phyloP scores from a whole-genome alignment of 1,284 basidiomycete species.

The Pseudozyma hubeiensis region DNA sequence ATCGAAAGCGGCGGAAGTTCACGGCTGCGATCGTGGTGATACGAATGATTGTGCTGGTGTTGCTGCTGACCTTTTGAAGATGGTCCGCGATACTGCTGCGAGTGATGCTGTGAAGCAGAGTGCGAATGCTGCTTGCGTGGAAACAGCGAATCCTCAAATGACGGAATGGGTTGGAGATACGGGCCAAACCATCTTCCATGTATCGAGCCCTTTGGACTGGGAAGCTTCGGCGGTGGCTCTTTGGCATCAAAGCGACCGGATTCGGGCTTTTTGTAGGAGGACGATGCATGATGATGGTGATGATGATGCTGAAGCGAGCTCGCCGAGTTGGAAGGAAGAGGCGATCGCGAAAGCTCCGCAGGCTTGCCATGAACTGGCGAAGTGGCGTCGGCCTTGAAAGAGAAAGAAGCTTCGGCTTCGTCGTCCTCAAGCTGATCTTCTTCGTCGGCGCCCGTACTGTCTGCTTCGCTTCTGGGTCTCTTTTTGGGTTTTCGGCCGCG shows the following conservation, averaged over 20 bases:
- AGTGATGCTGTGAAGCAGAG: slow-evolving; percentile 3
- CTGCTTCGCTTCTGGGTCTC: slow-evolving; percentile 32
- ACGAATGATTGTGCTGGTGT: slow-evolving; percentile 9
- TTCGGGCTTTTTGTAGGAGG: slow-evolving; percentile 19
- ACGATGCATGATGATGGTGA: slow-evolving; percentile 6
- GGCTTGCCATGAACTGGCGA: slow-evolving; percentile 23
- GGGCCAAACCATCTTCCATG: slow-evolving; percentile 51
- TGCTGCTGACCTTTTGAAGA: slow-evolving; percentile 1
- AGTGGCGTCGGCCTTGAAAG: slow-evolving; percentile 5
- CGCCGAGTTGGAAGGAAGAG: slow-evolving; percentile 15
- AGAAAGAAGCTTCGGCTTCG: slow-evolving; percentile 10
- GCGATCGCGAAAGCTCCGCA: slow-evolving; percentile 19
- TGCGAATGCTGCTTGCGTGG: slow-evolving; percentile 22
- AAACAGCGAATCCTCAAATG: slow-evolving; percentile 33
- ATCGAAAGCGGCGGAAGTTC: slow-evolving; percentile 32
- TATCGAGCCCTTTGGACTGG: slow-evolving; percentile 39
- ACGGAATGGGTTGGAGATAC: slow-evolving; percentile 38
- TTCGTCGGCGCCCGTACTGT: slow-evolving; percentile 35
- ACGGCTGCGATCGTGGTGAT: slow-evolving; percentile 29
- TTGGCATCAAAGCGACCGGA: slow-evolving; percentile 12
- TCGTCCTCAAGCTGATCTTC: slow-evolving; percentile 47
- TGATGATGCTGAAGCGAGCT: slow-evolving; percentile 4
- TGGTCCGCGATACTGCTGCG: slow-evolving; percentile 10
- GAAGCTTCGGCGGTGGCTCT: slow-evolving; percentile 32
- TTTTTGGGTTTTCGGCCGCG: slow-evolving; percentile 52